Conservation (phyloP, 73 alveolate genomes). For the Blepharisma stoltei region DNA sequence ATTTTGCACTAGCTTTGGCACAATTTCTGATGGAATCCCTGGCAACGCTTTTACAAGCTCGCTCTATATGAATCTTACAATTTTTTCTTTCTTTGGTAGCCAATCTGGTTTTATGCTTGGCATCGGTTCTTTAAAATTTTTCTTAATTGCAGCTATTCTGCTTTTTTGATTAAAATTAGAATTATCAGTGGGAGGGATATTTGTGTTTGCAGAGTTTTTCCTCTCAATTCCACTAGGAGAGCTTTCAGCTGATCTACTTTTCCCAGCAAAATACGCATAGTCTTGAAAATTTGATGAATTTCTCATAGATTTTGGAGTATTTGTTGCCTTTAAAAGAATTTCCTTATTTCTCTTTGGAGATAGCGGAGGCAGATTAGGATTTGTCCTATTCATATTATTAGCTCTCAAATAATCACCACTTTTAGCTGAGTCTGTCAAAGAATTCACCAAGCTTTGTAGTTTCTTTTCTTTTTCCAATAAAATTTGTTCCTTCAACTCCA, state of each 20-base stretch:
- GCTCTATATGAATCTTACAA: conserved; percentile 14
- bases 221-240: too few relatives aligned
- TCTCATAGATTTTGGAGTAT: neutral
- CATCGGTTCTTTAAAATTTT: neutral
- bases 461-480: conserved; percentile 11
- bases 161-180: too few relatives aligned
- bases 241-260: too few relatives aligned
- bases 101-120: neutral
- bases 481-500: conserved; percentile 12
- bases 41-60: neutral
- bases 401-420: neutral
- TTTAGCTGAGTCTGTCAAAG: neutral
- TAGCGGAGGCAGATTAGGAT: neutral
- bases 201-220: too few relatives aligned
- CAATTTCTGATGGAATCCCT: conserved; percentile 3
- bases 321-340: neutral
- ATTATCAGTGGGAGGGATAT: too few relatives aligned
- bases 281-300: neutral
- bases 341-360: neutral
- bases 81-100: neutral
- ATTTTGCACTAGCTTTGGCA: too few relatives aligned
- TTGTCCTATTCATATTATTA: neutral
- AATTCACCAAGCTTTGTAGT: neutral
- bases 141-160: too few relatives aligned
- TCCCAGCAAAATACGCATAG: too few relatives aligned